Evolutionary conservation across 108 stramenopile genomes (phyloP).

Genomic region (Pseudonitzschia pungens): DNA sequence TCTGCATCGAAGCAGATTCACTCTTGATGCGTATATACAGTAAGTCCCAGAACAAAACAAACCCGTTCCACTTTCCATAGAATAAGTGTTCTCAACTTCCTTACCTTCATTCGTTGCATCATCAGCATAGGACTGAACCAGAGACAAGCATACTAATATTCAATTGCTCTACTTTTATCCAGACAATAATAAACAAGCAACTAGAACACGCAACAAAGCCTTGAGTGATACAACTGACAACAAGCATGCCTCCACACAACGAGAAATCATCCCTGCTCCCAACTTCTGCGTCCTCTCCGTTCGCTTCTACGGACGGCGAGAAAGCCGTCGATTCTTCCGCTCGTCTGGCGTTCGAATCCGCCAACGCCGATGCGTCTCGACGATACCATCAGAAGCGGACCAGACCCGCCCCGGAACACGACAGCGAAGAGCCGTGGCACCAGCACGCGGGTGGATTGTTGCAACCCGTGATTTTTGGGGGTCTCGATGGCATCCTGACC

Average conservation of each 20-base stretch:
- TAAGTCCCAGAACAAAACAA: too few relatives aligned
- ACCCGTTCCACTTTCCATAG: too few relatives aligned
- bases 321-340: conserved; percentile 22
- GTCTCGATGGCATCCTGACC: conserved; percentile 97
- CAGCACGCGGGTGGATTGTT: conserved; percentile 74
- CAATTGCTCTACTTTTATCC: too few relatives aligned
- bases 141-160: too few relatives aligned
- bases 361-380: conserved; percentile 55
- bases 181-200: too few relatives aligned
- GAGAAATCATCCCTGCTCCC: conserved; percentile 1
- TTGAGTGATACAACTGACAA: background rate
- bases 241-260: conserved; percentile 7
- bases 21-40: too few relatives aligned
- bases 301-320: background rate
- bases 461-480: conserved; percentile 92
- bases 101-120: too few relatives aligned
- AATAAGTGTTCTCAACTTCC: too few relatives aligned
- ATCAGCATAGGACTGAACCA: too few relatives aligned
- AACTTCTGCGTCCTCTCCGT: background rate
- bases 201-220: background rate
- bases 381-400: conserved; percentile 62
- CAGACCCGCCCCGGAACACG: background rate
- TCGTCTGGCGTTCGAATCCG: conserved; percentile 63
- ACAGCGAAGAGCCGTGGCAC: conserved; percentile 59
- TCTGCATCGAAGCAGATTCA: too few relatives aligned